Conservation (phyloP, 768 basidiomycete genomes). For the Suillus bovinus region DNA sequence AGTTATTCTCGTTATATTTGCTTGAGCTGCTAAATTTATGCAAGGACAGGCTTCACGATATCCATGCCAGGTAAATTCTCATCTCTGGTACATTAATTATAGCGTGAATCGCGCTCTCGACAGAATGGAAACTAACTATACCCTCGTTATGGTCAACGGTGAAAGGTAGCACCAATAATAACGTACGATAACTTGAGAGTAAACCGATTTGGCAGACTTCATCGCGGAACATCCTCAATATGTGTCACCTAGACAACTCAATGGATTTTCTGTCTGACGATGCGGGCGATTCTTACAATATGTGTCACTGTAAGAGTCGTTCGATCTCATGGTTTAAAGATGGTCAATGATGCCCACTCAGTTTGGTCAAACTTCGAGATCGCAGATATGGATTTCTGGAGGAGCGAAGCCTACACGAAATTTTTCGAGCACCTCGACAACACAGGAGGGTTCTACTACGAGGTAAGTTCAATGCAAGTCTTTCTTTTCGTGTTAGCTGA, state of each 20-base stretch:
- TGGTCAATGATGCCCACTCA: conserved; percentile 25
- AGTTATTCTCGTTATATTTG: conserved; percentile 7
- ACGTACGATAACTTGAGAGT: conserved; percentile 36
- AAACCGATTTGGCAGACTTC: conserved; percentile 51
- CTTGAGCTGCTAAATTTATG: neutral
- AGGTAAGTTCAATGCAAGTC: conserved; percentile 47
- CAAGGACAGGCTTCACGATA: conserved; percentile 54
- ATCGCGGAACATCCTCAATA: conserved; percentile 53
- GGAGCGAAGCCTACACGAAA: conserved; percentile 75
- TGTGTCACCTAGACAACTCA: conserved; percentile 55
- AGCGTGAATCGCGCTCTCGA: neutral
- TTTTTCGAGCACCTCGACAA: conserved; percentile 86
- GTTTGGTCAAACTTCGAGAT: conserved; percentile 98
- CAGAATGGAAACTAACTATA: conserved; percentile 64
- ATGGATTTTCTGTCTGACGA: conserved; percentile 69
- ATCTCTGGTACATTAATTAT: neutral
- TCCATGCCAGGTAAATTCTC: conserved; percentile 40
- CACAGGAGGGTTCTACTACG: conserved; percentile 87
- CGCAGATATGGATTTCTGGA: conserved; percentile 80
- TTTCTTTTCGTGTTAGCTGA: conserved; percentile 10
- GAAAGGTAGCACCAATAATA: conserved; percentile 46
- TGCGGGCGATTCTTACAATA: conserved; percentile 61
- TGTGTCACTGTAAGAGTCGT: conserved; percentile 57
- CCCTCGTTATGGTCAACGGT: conserved; percentile 63
- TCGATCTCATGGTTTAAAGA: neutral